Evolutionary conservation across 257 asterid genomes (phyloP).

Genomic region (Gardenia jasminoides): DNA sequence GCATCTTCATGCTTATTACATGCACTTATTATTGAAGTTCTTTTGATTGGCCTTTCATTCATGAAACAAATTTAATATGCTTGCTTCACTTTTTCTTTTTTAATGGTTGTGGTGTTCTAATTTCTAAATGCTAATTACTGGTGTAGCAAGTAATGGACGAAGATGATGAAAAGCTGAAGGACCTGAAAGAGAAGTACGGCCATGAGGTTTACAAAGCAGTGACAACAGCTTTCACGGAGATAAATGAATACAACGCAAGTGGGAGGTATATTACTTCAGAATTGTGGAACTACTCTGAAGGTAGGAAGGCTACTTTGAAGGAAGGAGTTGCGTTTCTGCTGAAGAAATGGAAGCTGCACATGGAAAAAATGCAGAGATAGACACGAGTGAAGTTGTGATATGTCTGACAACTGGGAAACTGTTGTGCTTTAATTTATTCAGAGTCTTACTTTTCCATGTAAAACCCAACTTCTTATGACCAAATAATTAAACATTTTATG

Average conservation of each 20-base stretch:
- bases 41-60: background rate
- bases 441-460: background rate
- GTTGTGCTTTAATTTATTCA: background rate
- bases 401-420: background rate
- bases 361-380: conserved; percentile 4
- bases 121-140: conserved; percentile 6
- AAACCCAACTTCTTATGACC: background rate
- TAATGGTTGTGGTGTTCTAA: background rate
- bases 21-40: background rate
- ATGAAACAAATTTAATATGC: background rate
- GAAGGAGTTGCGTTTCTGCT: conserved; percentile 67
- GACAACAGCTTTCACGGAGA: conserved; percentile 53
- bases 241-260: conserved; percentile 84
- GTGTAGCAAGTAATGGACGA: conserved; percentile 56
- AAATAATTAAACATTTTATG: background rate
- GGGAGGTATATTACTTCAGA: conserved; percentile 71
- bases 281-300: conserved; percentile 75
- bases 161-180: conserved; percentile 72
- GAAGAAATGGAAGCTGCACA: conserved; percentile 46
- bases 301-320: conserved; percentile 58
- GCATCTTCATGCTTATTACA: background rate
- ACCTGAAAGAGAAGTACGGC: conserved; percentile 55
- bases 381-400: background rate
- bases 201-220: conserved; percentile 62
- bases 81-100: background rate